Percentiles rank a stretch among this genome's conserved stretches.
phyloP scores from a whole-genome alignment of 202 grass and related monocot species.

The Eragrostis tef region DNA sequence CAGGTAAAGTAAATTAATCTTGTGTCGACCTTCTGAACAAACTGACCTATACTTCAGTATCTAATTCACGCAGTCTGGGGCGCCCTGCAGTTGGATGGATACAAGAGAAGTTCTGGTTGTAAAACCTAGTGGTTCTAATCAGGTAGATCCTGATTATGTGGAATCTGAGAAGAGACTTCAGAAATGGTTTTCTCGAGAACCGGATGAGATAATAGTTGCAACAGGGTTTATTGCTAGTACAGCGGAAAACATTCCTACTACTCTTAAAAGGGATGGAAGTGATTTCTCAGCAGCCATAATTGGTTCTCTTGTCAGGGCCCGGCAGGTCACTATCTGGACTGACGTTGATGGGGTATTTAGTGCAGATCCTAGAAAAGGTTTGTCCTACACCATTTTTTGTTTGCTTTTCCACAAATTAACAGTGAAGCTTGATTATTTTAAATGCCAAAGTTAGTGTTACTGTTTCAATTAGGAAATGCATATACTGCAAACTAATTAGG shows the following conservation, averaged over 20 bases:
- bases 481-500: neutral
- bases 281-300: slow-evolving; percentile 99
- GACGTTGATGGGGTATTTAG: slow-evolving; percentile 99
- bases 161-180: slow-evolving; percentile 85
- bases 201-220: slow-evolving; percentile 74
- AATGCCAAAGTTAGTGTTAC: slow-evolving; percentile 21
- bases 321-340: slow-evolving; percentile 95
- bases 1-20: neutral
- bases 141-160: slow-evolving; percentile 83
- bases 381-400: slow-evolving; percentile 34
- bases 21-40: slow-evolving; percentile 40
- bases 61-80: slow-evolving; percentile 63
- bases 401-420: neutral
- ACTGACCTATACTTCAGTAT: slow-evolving; percentile 47
- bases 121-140: slow-evolving; percentile 76
- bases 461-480: neutral
- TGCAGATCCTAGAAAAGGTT: slow-evolving; percentile 99
- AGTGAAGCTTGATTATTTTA: neutral
- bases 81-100: slow-evolving; percentile 95
- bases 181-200: slow-evolving; percentile 78
- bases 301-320: slow-evolving; percentile 74
- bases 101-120: slow-evolving; percentile 93
- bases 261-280: slow-evolving; percentile 95
- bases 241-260: slow-evolving; percentile 76
- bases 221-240: slow-evolving; percentile 97